These are phyloP conservation scores for Eutypella sp. DNA, from an alignment of 2,329 filamentous ascomycete species.

Conservation along the genomic window DNA sequence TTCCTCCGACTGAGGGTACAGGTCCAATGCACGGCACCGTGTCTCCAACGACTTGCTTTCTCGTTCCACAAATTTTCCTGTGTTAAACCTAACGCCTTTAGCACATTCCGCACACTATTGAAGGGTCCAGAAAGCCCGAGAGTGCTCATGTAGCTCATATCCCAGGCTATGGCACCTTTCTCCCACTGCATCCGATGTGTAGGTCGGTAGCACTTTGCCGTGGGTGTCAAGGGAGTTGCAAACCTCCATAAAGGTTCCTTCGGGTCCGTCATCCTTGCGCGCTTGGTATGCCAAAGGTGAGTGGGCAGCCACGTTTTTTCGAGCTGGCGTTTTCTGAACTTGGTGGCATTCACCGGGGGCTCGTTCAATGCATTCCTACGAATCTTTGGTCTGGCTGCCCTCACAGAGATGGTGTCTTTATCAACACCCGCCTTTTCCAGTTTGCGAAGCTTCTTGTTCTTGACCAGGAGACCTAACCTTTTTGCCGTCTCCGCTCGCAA, in stretches of 20 bases:
- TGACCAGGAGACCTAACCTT: slow-evolving; percentile 59
- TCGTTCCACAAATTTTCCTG: slow-evolving; percentile 57
- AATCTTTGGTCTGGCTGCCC: slow-evolving; percentile 56
- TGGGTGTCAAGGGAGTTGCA: slow-evolving; percentile 76
- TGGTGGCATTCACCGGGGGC: slow-evolving; percentile 49
- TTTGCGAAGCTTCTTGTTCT: slow-evolving; percentile 40
- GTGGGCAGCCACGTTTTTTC: slow-evolving; percentile 94
- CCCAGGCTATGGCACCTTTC: slow-evolving; percentile 80
- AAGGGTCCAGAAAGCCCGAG: slow-evolving; percentile 69
- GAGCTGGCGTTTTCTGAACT: slow-evolving; percentile 79
- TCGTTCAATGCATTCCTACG: slow-evolving; percentile 65
- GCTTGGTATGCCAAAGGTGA: slow-evolving; percentile 88
- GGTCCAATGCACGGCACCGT: slow-evolving; percentile 44
- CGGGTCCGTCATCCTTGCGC: slow-evolving; percentile 80
- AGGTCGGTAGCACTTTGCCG: slow-evolving; percentile 82
- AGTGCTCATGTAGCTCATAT: slow-evolving; percentile 90
- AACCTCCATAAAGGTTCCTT: slow-evolving; percentile 85
- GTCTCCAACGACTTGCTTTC: slow-evolving; percentile 66
- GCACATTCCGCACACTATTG: slow-evolving; percentile 57
- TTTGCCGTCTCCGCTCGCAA: slow-evolving; percentile 73
- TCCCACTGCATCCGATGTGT: slow-evolving; percentile 75
- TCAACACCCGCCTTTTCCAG: slow-evolving; percentile 27
- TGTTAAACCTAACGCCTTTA: slow-evolving; percentile 60
- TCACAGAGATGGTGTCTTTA: slow-evolving; percentile 31
- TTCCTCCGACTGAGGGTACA: slow-evolving; percentile 49